Percentiles rank a stretch among this genome's conserved stretches.
Evolutionary conservation across 345 rosid genomes (phyloP).

Genomic region (Eucalyptus sideroxylon): DNA sequence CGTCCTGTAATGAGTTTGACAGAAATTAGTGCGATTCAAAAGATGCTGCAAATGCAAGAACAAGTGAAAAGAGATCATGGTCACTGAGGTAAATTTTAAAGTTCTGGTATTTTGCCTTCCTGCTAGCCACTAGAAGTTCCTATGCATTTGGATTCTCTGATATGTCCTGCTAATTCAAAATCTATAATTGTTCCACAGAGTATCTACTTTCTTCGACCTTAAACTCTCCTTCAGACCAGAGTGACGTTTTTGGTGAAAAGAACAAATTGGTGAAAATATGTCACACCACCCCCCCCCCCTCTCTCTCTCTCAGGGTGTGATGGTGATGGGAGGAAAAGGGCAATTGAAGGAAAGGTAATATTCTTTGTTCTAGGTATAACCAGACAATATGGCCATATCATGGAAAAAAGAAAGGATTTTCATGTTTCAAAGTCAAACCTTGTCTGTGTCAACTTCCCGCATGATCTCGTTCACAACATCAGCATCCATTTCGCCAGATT

Average conservation of each 20-base stretch:
- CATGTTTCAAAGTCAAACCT: constrained; percentile 28
- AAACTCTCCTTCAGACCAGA: not conserved
- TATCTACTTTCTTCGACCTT: not conserved
- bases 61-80: not conserved
- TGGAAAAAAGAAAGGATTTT: not conserved
- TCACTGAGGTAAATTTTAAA: not conserved
- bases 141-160: not conserved
- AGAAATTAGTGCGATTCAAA: not conserved
- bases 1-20: constrained; percentile 38
- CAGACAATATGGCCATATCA: not conserved
- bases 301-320: not conserved
- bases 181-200: not conserved
- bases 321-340: not conserved
- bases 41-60: not conserved
- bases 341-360: not conserved
- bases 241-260: not conserved
- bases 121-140: not conserved
- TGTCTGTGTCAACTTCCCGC: constrained; percentile 94
- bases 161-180: not conserved
- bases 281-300: not conserved
- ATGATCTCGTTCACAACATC: constrained; percentile 72
- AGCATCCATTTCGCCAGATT: constrained; percentile 50
- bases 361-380: not conserved
- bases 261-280: not conserved
- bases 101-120: not conserved